phyloP scores from a whole-genome alignment of 768 basidiomycete species.

The Termitomyces sp. region DNA sequence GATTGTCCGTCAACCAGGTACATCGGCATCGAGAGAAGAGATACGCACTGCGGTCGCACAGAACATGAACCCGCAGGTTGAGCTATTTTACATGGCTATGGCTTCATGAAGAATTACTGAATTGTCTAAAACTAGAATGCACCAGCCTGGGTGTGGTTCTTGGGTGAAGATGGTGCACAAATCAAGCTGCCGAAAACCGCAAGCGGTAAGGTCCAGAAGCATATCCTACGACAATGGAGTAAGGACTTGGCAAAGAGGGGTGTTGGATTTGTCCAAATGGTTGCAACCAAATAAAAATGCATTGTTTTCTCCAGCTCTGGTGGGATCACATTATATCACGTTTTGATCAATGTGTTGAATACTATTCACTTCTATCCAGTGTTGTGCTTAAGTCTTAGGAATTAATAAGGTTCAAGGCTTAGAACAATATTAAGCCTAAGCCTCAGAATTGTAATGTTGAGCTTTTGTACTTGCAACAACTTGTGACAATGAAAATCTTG shows the following conservation, averaged over 20 bases:
- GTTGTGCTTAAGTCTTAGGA: too few species aligned
- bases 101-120: background rate
- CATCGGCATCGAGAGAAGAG: constrained; percentile 39
- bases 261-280: constrained; percentile 28
- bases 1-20: constrained; percentile 50
- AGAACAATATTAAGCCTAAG: too few species aligned
- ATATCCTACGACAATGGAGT: constrained; percentile 68
- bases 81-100: constrained; percentile 6
- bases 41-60: constrained; percentile 48
- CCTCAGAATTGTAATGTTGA: too few species aligned
- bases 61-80: constrained; percentile 76
- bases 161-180: constrained; percentile 56
- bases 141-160: constrained; percentile 80
- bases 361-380: too few species aligned
- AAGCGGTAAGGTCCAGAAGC: constrained; percentile 85
- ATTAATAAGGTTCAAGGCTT: too few species aligned
- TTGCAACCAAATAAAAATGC: too few species aligned
- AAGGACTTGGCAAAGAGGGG: constrained; percentile 40
- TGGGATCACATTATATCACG: too few species aligned
- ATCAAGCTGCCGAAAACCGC: constrained; percentile 76
- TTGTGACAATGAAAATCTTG: too few species aligned
- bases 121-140: constrained; percentile 45
- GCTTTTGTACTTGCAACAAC: too few species aligned
- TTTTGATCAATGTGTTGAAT: too few species aligned
- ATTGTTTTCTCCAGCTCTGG: too few species aligned